Evolutionary conservation across 148 eudicot genomes (phyloP).

Genomic region (Rhododendron griersonianum): DNA sequence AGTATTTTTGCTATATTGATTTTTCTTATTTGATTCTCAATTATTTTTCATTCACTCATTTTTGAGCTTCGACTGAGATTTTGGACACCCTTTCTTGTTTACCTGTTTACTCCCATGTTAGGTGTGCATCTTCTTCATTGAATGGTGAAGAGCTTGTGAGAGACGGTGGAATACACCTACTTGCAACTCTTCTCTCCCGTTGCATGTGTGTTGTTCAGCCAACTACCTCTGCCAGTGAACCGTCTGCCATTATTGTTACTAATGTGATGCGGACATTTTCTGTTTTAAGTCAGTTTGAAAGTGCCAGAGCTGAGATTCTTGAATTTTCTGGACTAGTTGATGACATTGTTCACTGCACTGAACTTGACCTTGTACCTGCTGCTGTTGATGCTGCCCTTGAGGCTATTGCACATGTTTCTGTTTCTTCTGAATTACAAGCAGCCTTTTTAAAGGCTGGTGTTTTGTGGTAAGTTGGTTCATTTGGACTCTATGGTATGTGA

Average conservation of each 20-base stretch:
- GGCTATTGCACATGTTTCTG: slow-evolving; percentile 81
- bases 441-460: slow-evolving; percentile 85
- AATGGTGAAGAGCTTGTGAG: slow-evolving; percentile 99
- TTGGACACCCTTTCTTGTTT: slow-evolving; percentile 11
- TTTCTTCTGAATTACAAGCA: slow-evolving; percentile 67
- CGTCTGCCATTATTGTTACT: slow-evolving; percentile 80
- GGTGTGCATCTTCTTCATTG: slow-evolving; percentile 91
- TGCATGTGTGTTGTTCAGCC: slow-evolving; percentile 98
- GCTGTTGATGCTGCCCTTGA: slow-evolving; percentile 93
- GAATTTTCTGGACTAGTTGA: slow-evolving; percentile 75
- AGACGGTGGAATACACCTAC: slow-evolving; percentile 93
- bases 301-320: slow-evolving; percentile 85
- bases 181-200: slow-evolving; percentile 84
- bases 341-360: slow-evolving; percentile 95
- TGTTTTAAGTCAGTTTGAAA: slow-evolving; percentile 82
- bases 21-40: slow-evolving; percentile 3
- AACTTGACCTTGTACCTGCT: slow-evolving; percentile 84
- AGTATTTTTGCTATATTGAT: slow-evolving; percentile 13
- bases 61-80: neutral
- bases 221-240: slow-evolving; percentile 79
- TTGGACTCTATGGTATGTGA: neutral
- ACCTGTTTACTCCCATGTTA: slow-evolving; percentile 18
- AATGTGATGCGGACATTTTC: slow-evolving; percentile 84
- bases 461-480: slow-evolving; percentile 54
- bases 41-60: neutral